Evolutionary conservation across 805 yeast species (phyloP).

Genomic region (Ogataea methylovora): DNA sequence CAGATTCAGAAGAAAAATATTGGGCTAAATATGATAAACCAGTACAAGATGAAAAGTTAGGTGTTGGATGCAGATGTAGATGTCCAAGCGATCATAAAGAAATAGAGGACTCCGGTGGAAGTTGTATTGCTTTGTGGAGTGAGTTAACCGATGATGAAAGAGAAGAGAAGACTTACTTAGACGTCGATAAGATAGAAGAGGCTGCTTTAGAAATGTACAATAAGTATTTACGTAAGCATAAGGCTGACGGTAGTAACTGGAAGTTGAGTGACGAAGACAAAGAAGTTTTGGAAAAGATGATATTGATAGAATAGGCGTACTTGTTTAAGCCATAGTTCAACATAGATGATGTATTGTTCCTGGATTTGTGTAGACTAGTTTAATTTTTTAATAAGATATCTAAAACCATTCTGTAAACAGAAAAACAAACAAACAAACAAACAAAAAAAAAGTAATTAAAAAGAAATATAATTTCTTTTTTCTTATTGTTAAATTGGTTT

Average conservation of each 20-base stretch:
- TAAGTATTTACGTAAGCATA: conserved; percentile 11
- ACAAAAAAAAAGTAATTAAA: too few species aligned
- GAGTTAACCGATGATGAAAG: conserved; percentile 20
- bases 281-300: background rate
- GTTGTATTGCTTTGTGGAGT: conserved; percentile 49
- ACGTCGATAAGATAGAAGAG: conserved; percentile 23
- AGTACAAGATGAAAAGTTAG: conserved; percentile 3
- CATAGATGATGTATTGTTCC: too few species aligned
- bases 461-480: too few species aligned
- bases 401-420: too few species aligned
- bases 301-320: too few species aligned
- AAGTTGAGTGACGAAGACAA: conserved; percentile 14
- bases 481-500: too few species aligned
- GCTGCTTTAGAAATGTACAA: conserved; percentile 15
- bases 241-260: conserved; percentile 19
- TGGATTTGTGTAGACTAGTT: too few species aligned
- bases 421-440: too few species aligned
- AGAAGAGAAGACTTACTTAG: conserved; percentile 9
- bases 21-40: conserved; percentile 26
- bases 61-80: conserved; percentile 82
- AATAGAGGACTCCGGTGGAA: conserved; percentile 46
- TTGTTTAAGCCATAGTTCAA: too few species aligned
- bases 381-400: too few species aligned
- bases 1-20: conserved; percentile 26
- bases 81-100: conserved; percentile 55